Conservation (phyloP, 805 yeast genomes). For the Komagataella mondaviorum region DNA sequence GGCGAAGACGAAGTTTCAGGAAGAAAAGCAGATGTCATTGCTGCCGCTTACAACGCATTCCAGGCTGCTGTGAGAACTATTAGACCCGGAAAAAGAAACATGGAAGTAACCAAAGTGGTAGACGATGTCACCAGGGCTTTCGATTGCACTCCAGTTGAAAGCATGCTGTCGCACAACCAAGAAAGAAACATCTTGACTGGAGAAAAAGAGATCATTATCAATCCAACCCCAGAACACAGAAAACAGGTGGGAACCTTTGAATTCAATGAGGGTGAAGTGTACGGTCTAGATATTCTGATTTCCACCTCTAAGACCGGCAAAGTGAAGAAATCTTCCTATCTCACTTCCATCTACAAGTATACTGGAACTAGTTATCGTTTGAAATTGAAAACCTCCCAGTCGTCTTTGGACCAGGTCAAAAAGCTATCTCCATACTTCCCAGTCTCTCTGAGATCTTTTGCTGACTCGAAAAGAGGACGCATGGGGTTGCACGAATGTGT, state of each 20-base stretch:
- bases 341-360: conserved; percentile 60
- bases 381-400: conserved; percentile 59
- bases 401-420: conserved; percentile 53
- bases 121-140: conserved; percentile 45
- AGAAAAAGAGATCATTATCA: conserved; percentile 61
- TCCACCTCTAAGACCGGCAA: conserved; percentile 48
- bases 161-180: conserved; percentile 67
- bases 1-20: conserved; percentile 41
- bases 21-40: conserved; percentile 48
- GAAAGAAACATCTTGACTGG: conserved; percentile 56
- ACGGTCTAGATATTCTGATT: conserved; percentile 60
- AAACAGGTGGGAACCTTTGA: conserved; percentile 46
- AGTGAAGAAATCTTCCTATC: conserved; percentile 37
- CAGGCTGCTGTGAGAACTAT: conserved; percentile 66
- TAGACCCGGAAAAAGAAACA: conserved; percentile 55
- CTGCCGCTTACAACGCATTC: conserved; percentile 66
- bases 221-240: conserved; percentile 59
- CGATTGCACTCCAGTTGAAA: conserved; percentile 53
- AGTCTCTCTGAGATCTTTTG: conserved; percentile 48
- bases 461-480: conserved; percentile 58
- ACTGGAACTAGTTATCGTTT: conserved; percentile 56
- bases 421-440: conserved; percentile 58
- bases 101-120: conserved; percentile 62
- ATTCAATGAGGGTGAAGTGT: conserved; percentile 67
- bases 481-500: conserved; percentile 64